Evolutionary conservation across 352 stramenopile genomes (phyloP).

Genomic region (Phytopythium cucurbitacearum): DNA sequence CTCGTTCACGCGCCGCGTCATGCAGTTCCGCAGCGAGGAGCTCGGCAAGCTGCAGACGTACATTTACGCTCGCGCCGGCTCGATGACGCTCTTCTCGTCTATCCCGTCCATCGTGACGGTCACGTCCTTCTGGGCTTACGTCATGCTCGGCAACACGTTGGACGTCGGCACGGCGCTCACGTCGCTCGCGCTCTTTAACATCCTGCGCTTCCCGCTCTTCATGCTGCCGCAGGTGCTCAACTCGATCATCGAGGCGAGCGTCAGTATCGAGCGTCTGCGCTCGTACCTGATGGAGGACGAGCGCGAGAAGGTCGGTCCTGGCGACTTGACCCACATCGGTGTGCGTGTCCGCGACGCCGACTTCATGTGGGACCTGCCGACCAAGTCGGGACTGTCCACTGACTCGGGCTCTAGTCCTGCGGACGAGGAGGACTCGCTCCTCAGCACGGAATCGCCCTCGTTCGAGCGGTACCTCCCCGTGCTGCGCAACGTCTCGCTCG

Average conservation of each 20-base stretch:
- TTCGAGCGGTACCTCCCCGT: slow-evolving; percentile 10
- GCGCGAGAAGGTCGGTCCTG: slow-evolving; percentile 61
- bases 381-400: too few species aligned
- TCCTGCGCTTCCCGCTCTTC: slow-evolving; percentile 95
- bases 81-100: slow-evolving; percentile 51
- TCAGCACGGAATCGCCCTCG: too few species aligned
- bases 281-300: slow-evolving; percentile 72
- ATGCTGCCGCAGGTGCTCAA: slow-evolving; percentile 96
- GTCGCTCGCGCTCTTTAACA: slow-evolving; percentile 63
- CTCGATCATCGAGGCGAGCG: slow-evolving; percentile 86
- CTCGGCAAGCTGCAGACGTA: slow-evolving; percentile 73
- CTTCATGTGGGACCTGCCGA: slow-evolving; percentile 52
- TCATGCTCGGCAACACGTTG: slow-evolving; percentile 51
- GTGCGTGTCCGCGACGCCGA: slow-evolving; percentile 47
- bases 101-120: slow-evolving; percentile 47
- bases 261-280: slow-evolving; percentile 57
- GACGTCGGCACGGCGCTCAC: slow-evolving; percentile 48
- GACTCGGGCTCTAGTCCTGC: too few species aligned
- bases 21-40: slow-evolving; percentile 66
- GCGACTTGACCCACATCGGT: slow-evolving; percentile 70
- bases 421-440: too few species aligned
- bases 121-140: slow-evolving; percentile 46
- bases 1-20: slow-evolving; percentile 50
- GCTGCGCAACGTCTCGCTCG: slow-evolving; percentile 61
- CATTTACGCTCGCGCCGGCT: slow-evolving; percentile 27